Evolutionary conservation across 345 rosid species (phyloP).

Genomic region (Lumnitzera racemosa): DNA sequence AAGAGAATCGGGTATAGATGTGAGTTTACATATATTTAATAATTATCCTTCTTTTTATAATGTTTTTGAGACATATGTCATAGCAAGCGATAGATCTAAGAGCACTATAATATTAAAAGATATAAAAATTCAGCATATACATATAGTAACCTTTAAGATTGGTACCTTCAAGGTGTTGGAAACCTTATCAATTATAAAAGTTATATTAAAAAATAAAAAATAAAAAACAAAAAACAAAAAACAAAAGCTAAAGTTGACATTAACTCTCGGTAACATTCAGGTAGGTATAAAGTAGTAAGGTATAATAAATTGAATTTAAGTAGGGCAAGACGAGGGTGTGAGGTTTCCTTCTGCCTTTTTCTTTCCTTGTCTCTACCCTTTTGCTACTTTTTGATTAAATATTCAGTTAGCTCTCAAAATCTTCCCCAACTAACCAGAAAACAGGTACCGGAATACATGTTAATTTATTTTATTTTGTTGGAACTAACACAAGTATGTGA

Average conservation of each 20-base stretch:
- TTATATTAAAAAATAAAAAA: not conserved
- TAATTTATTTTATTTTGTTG: constrained; percentile 10
- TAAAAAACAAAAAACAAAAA: too few species aligned
- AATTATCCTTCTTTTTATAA: too few species aligned
- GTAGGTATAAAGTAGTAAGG: constrained; percentile 26
- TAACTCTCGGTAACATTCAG: constrained; percentile 20
- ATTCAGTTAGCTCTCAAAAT: constrained; percentile 12
- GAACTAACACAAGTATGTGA: constrained; percentile 14
- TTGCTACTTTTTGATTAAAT: not conserved
- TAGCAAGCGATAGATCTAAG: too few species aligned
- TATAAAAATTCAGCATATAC: too few species aligned
- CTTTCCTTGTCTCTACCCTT: not conserved
- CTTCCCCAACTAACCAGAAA: constrained; percentile 15
- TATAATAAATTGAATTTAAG: constrained; percentile 8
- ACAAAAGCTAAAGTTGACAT: not conserved
- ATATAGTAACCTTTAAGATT: too few species aligned
- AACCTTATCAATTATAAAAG: not conserved
- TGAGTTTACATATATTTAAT: too few species aligned
- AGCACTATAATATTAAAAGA: too few species aligned
- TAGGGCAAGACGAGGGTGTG: constrained; percentile 2
- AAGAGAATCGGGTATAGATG: too few species aligned
- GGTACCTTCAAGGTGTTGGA: constrained; percentile 17
- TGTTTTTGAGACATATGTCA: too few species aligned
- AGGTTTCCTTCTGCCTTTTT: not conserved
- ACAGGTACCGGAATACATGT: constrained; percentile 11